phyloP scores from a whole-genome alignment of 495 filamentous ascomycete genomes.

The Aspergillus panamensis region DNA sequence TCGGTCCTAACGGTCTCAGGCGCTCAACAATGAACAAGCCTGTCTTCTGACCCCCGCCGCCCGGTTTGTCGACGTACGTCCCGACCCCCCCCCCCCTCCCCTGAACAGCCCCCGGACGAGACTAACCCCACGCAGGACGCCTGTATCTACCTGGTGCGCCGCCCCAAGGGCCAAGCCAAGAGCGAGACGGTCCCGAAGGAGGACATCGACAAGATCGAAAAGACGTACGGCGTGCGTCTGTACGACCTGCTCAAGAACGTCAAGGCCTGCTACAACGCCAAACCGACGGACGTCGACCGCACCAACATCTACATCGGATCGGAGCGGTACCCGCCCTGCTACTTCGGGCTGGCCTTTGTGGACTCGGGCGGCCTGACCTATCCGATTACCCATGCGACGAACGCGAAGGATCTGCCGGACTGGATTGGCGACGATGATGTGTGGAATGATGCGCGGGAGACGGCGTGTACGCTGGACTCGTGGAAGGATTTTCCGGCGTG shows the following conservation, averaged over 20 bases:
- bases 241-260: slow-evolving; percentile 3
- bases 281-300: neutral
- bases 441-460: neutral
- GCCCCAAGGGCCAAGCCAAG: neutral
- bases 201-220: slow-evolving; percentile 3
- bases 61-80: neutral
- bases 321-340: neutral
- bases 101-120: neutral
- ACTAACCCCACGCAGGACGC: neutral
- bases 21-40: neutral
- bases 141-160: neutral
- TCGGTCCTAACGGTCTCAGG: neutral
- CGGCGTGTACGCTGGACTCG: slow-evolving; percentile 1
- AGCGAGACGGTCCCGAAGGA: neutral
- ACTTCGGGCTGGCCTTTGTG: neutral
- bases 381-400: neutral
- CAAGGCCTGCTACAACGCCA: neutral
- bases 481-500: neutral
- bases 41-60: neutral
- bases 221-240: neutral
- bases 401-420: neutral
- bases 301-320: neutral
- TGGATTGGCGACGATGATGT: neutral
- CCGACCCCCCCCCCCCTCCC: neutral
- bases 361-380: neutral